A percentile compares a stretch with the other conserved stretches of the same genome.
Evolutionary conservation across 495 filamentous ascomycete genomes (phyloP).

Genomic region (Darksidea phi): DNA sequence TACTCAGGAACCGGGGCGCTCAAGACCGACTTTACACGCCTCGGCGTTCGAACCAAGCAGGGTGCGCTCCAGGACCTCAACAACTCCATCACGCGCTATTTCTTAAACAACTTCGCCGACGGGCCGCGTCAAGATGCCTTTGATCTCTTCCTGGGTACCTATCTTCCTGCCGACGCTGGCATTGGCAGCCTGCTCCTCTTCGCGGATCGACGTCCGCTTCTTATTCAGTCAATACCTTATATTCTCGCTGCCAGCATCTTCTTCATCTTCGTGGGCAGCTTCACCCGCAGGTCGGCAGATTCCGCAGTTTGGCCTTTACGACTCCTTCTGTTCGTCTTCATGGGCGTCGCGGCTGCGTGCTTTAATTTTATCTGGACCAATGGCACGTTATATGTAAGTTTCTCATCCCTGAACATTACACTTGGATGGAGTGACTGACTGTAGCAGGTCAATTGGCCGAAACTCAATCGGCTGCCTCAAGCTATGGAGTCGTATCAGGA

Average conservation of each 20-base stretch:
- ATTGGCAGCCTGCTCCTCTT: constrained; percentile 69
- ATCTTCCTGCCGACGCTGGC: constrained; percentile 65
- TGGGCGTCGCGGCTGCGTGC: constrained; percentile 65
- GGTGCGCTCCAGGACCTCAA: constrained; percentile 79
- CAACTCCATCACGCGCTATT: constrained; percentile 80
- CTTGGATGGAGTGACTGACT: not conserved
- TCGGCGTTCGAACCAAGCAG: constrained; percentile 77
- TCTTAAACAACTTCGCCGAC: constrained; percentile 87
- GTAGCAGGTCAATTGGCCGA: constrained; percentile 89
- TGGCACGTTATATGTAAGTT: constrained; percentile 89
- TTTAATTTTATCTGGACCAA: constrained; percentile 71
- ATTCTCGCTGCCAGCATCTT: constrained; percentile 83
- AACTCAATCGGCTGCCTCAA: constrained; percentile 80
- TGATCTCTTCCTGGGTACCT: constrained; percentile 86
- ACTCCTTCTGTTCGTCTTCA: constrained; percentile 73
- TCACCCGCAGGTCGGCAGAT: constrained; percentile 65
- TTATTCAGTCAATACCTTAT: constrained; percentile 89
- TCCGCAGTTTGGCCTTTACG: constrained; percentile 73
- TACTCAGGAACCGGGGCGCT: constrained; percentile 95
- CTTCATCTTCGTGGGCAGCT: constrained; percentile 74
- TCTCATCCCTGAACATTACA: not conserved
- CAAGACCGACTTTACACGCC: constrained; percentile 94
- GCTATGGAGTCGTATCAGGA: constrained; percentile 88
- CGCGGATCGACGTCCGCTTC: constrained; percentile 77
- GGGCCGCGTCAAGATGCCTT: constrained; percentile 92